Evolutionary conservation across 2,329 filamentous ascomycete genomes (phyloP).

Genomic region (Nothophoma quercina): DNA sequence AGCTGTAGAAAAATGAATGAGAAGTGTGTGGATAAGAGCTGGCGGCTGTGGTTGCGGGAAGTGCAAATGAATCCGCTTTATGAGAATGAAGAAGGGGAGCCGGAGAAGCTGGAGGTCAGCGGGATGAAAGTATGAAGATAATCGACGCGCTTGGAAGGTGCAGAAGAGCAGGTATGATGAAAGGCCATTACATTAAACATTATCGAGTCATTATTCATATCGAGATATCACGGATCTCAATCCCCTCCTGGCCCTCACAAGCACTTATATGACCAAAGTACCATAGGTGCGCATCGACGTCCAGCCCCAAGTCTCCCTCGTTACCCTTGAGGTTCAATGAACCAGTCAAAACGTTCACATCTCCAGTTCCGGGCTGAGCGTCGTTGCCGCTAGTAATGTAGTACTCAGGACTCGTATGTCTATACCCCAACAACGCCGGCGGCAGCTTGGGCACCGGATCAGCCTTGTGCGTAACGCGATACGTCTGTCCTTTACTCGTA

Average conservation of each 20-base stretch:
- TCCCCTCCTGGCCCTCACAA: constrained; percentile 38
- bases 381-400: constrained; percentile 50
- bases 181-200: constrained; percentile 2
- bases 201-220: background rate
- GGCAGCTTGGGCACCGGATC: constrained; percentile 76
- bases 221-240: constrained; percentile 32
- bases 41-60: constrained; percentile 52
- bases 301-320: constrained; percentile 35
- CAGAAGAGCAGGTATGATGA: background rate
- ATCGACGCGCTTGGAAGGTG: too few relatives aligned
- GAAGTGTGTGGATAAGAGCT: constrained; percentile 48
- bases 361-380: constrained; percentile 25
- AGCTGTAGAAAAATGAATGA: constrained; percentile 45
- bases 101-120: constrained; percentile 30
- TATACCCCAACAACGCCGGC: constrained; percentile 66
- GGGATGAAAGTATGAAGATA: constrained; percentile 34
- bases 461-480: constrained; percentile 70
- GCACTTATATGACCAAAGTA: constrained; percentile 48
- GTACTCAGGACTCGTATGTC: constrained; percentile 75
- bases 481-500: constrained; percentile 62
- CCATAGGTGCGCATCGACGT: constrained; percentile 43
- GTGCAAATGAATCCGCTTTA: constrained; percentile 48
- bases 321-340: constrained; percentile 38
- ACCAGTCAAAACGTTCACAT: constrained; percentile 32
- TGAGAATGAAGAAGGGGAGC: constrained; percentile 45